Evolutionary conservation across 768 basidiomycete species (phyloP).

Genomic region (Mycena albidolilacea): DNA sequence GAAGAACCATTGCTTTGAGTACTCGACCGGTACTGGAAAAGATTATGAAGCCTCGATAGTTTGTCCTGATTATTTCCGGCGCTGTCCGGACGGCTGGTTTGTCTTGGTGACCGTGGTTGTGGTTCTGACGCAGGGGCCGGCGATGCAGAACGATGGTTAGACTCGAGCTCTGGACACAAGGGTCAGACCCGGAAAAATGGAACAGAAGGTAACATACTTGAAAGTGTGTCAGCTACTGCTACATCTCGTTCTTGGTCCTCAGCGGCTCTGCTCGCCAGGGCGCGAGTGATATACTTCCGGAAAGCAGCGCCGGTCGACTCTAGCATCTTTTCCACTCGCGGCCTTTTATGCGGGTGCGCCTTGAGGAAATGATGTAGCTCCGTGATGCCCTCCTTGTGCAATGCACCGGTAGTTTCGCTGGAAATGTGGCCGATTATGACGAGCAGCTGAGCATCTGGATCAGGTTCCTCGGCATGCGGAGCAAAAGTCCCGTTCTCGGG

Average conservation of each 20-base stretch:
- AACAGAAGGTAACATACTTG: slow-evolving; percentile 66
- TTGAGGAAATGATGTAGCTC: slow-evolving; percentile 95
- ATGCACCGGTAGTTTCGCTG: slow-evolving; percentile 88
- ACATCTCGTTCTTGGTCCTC: slow-evolving; percentile 87
- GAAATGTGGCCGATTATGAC: slow-evolving; percentile 90
- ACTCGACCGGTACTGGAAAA: slow-evolving; percentile 88
- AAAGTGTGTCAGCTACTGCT: slow-evolving; percentile 87
- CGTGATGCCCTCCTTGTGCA: slow-evolving; percentile 95
- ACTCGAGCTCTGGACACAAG: slow-evolving; percentile 69
- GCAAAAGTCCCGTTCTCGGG: slow-evolving; percentile 68
- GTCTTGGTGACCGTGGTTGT: slow-evolving; percentile 54
- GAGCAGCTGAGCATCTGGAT: slow-evolving; percentile 87
- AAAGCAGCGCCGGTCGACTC: slow-evolving; percentile 92
- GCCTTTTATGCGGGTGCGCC: slow-evolving; percentile 87
- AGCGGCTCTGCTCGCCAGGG: slow-evolving; percentile 88
- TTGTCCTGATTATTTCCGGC: slow-evolving; percentile 70
- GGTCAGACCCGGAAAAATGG: slow-evolving; percentile 21
- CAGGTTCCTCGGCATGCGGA: slow-evolving; percentile 81
- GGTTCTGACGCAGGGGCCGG: slow-evolving; percentile 47
- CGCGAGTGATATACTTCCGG: slow-evolving; percentile 91
- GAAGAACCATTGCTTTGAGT: slow-evolving; percentile 65
- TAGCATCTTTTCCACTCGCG: slow-evolving; percentile 88
- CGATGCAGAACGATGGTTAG: slow-evolving; percentile 60
- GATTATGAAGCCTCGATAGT: slow-evolving; percentile 81
- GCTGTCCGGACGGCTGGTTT: slow-evolving; percentile 48